Evolutionary conservation across 495 filamentous ascomycete species (phyloP).

Genomic region (Annulohypoxylon bovei): DNA sequence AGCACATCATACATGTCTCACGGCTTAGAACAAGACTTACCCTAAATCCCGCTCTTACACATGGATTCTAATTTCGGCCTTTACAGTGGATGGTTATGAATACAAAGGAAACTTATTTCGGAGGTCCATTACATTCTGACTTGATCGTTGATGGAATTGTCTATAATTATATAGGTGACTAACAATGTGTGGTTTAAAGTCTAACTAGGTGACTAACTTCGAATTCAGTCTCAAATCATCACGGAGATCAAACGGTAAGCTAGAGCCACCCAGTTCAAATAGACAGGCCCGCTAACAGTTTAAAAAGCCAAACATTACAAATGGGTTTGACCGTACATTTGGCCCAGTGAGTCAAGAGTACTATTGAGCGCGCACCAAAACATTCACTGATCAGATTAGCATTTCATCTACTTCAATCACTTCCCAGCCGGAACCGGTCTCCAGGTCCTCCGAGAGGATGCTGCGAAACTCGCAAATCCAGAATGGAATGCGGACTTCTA

Average conservation of each 20-base stretch:
- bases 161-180: conserved; percentile 47
- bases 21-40: not conserved
- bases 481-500: conserved; percentile 65
- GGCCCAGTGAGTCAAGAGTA: conserved; percentile 51
- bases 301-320: conserved; percentile 63
- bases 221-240: conserved; percentile 62
- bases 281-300: conserved; percentile 13
- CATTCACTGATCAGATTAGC: conserved; percentile 42
- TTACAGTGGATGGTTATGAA: conserved; percentile 66
- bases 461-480: conserved; percentile 55
- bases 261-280: not conserved
- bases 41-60: not conserved
- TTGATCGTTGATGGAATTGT: conserved; percentile 66
- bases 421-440: conserved; percentile 55
- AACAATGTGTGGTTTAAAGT: not conserved
- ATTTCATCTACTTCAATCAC: conserved; percentile 66
- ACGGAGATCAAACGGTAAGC: conserved; percentile 61
- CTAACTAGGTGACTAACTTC: conserved; percentile 13
- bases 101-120: conserved; percentile 68
- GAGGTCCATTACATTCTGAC: conserved; percentile 65
- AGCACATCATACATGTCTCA: not conserved
- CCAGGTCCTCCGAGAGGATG: conserved; percentile 58
- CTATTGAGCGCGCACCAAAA: not conserved
- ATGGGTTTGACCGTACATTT: conserved; percentile 68
- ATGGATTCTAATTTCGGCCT: not conserved